Evolutionary conservation across 331 rosid genomes (phyloP), one percentile per base, ranked within the genome.

Genomic region (Stylosanthes scabra): DNA sequence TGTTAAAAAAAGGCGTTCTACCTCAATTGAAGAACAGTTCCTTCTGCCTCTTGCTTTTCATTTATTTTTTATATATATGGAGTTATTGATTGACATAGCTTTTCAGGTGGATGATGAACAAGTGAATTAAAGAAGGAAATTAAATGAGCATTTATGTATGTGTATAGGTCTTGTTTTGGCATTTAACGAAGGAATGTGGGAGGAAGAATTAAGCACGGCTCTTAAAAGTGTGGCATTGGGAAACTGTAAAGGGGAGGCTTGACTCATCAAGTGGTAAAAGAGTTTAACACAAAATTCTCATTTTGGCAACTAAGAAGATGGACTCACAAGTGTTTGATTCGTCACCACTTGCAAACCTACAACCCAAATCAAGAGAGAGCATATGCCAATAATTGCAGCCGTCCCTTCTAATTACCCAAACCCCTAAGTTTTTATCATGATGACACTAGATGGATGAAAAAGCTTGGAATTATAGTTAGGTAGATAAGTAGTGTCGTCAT

Each of bases 181-280:
- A 16, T 11, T 39, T 20, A 46, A 46, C 13, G 7, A 9, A 28
- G 12, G 31, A 46, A 9, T 40, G 2, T 8, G 16, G 4, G 37
- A 50, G 12, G 31, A 66, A 50, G 11, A 50, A 31, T 37, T 16
- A 54, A 54, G 34, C 52, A 10, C 39, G 39, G 6, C 25, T 68
- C 54, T 69, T 40, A 28, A 41, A 56, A 34, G 39, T 7, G 9
- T 47, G 9, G 45, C 28, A 44, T 40, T 41, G 42, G 27, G n/a
- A 74, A 66, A 63, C 44, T 27, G 34, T 54, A 44, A 74, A 45
- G 3, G 37, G 74, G 74, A 76, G 74, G 63, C 74, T 34, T 49
- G 74, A 76, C 63, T 67, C 69, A 58, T 68, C 10, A 59, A 47
- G 37, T 58, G 37, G 37, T 31, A 31, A 54, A 75, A 68, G 25